A percentile compares a stretch with the other conserved stretches of the same genome.
Conservation (phyloP, 305 asterid genomes). For the Fraxinus sp. region DNA sequence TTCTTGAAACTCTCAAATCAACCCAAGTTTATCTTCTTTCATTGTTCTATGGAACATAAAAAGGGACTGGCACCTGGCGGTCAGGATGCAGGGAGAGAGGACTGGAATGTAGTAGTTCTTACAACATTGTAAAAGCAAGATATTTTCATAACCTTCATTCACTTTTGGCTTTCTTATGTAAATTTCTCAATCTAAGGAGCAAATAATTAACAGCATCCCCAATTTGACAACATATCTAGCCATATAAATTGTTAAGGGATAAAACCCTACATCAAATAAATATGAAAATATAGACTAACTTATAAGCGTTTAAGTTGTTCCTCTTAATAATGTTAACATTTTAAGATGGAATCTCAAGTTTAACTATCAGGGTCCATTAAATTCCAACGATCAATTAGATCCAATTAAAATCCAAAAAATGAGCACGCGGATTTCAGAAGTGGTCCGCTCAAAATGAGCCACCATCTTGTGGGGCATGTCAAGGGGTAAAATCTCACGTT, state of each 20-base stretch:
- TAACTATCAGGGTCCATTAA: too few species aligned
- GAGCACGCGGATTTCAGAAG: too few species aligned
- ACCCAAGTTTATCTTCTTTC: background rate
- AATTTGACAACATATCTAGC: background rate
- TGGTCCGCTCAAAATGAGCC: too few species aligned
- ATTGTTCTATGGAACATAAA: background rate
- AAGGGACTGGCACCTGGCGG: background rate
- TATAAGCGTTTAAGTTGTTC: too few species aligned
- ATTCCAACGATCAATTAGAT: too few species aligned
- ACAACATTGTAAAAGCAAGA: background rate
- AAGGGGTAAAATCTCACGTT: too few species aligned
- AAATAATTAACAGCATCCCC: background rate
- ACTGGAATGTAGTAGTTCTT: background rate
- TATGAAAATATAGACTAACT: too few species aligned
- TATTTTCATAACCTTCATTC: background rate
- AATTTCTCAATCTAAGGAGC: background rate
- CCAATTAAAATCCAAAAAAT: too few species aligned
- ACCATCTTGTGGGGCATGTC: too few species aligned
- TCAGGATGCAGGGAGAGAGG: background rate
- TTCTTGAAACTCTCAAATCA: background rate
- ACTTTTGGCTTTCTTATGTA: background rate
- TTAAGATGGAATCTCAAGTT: too few species aligned
- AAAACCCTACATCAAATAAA: too few species aligned
- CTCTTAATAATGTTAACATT: too few species aligned
- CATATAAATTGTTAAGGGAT: background rate